Percentiles rank a stretch among this genome's conserved stretches.
Conservation (phyloP, 2,329 filamentous ascomycete genomes). For the Onygenales sp. region DNA sequence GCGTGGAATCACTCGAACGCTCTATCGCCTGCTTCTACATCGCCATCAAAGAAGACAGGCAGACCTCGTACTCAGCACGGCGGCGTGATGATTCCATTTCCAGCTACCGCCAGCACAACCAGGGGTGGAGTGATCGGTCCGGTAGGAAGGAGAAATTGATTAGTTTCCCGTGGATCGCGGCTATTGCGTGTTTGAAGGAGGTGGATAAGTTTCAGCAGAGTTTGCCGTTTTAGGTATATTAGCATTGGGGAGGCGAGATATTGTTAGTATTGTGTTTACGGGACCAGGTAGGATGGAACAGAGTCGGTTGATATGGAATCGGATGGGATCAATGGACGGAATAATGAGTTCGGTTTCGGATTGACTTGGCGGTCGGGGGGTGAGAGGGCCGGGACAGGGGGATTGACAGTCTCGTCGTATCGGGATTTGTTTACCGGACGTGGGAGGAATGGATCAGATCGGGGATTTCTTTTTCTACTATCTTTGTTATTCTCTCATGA, state of each 20-base stretch:
- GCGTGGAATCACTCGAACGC: slow-evolving; percentile 15
- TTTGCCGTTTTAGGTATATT: slow-evolving; percentile 1
- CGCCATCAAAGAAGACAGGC: slow-evolving; percentile 6
- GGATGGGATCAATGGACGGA: too few relatives aligned
- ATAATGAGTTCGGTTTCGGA: too few relatives aligned
- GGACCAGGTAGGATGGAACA: not conserved
- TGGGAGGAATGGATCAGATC: too few relatives aligned
- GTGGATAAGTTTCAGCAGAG: slow-evolving; percentile 15
- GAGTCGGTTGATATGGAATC: too few relatives aligned
- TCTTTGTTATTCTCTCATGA: too few relatives aligned
- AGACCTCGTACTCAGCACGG: not conserved
- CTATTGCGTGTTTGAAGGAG: slow-evolving; percentile 16
- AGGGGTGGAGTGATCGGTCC: not conserved
- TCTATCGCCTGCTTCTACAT: slow-evolving; percentile 19
- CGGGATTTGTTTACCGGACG: too few relatives aligned
- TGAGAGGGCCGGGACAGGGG: too few relatives aligned
- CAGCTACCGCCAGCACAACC: not conserved
- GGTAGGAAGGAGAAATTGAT: slow-evolving; percentile 8
- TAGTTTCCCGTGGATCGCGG: slow-evolving; percentile 19
- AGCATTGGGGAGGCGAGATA: not conserved
- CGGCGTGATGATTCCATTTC: not conserved
- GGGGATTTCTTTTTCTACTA: too few relatives aligned
- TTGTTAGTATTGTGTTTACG: not conserved
- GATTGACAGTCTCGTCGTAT: too few relatives aligned
- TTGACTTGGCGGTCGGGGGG: too few relatives aligned